Evolutionary conservation across 2,329 filamentous ascomycete genomes (phyloP).

Genomic region (Colletotrichum simmondsii): DNA sequence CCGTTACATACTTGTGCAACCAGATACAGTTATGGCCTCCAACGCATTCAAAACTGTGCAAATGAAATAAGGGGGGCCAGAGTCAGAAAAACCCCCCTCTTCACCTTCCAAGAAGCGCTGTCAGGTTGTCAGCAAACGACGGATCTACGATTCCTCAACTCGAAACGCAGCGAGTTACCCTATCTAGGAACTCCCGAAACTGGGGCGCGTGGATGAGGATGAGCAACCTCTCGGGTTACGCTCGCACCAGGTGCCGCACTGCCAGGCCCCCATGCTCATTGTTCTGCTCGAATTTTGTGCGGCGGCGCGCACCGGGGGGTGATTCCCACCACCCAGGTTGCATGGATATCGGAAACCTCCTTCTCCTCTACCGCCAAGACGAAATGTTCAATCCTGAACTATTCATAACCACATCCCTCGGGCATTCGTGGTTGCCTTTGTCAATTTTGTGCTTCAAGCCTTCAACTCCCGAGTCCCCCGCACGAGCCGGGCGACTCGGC

Average conservation of each 20-base stretch:
- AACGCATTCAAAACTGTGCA: conserved; percentile 11
- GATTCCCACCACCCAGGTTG: not conserved
- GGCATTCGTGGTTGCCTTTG: not conserved
- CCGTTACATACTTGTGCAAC: not conserved
- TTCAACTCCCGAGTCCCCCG: not conserved
- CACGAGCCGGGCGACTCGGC: not conserved
- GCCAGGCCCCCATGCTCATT: not conserved
- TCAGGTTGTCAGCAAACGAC: conserved; percentile 2
- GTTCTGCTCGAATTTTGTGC: not conserved
- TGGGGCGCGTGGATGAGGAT: not conserved
- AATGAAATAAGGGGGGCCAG: not conserved
- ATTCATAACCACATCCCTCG: not conserved
- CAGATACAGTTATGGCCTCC: not conserved
- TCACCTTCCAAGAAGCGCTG: not conserved
- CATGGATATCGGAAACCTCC: not conserved
- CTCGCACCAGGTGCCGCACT: not conserved
- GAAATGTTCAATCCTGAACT: not conserved
- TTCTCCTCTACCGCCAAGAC: not conserved
- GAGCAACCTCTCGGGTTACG: not conserved
- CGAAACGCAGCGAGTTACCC: conserved; percentile 25
- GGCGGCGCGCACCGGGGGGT: not conserved
- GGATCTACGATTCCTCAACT: conserved; percentile 22
- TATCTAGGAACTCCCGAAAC: conserved; percentile 21
- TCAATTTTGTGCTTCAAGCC: not conserved
- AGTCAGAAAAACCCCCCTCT: not conserved